Conservation (phyloP, 2,329 filamentous ascomycete species). For the Hysterium pulicare region DNA sequence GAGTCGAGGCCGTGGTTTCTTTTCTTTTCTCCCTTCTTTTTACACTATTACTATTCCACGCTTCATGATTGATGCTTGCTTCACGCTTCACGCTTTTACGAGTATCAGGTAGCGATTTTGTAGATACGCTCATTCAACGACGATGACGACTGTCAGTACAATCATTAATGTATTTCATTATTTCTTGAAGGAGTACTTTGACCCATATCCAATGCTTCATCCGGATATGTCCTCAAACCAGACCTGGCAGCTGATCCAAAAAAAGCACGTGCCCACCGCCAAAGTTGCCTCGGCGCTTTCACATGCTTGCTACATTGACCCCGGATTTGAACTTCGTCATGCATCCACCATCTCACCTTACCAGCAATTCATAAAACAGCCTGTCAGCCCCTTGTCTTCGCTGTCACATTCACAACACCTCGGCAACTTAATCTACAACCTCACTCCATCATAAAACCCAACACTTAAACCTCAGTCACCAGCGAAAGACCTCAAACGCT, state of each 20-base stretch:
- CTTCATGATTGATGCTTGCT: conserved; percentile 1
- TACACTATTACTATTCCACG: conserved; percentile 8
- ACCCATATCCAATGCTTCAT: too few relatives aligned
- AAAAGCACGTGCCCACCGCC: too few relatives aligned
- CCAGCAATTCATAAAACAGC: background rate
- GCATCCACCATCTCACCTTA: background rate
- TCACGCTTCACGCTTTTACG: conserved; percentile 3
- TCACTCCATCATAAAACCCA: too few relatives aligned
- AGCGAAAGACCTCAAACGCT: too few relatives aligned
- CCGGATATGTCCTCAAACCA: too few relatives aligned
- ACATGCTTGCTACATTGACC: background rate
- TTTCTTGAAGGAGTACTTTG: too few relatives aligned
- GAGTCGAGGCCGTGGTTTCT: conserved; percentile 12
- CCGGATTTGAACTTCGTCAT: background rate
- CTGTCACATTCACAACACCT: too few relatives aligned
- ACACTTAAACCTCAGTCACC: too few relatives aligned
- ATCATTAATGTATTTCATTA: background rate
- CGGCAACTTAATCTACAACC: too few relatives aligned
- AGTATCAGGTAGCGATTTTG: conserved; percentile 2
- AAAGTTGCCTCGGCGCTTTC: too few relatives aligned
- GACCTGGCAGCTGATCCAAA: too few relatives aligned
- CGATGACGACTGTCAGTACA: background rate
- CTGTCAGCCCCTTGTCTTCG: background rate
- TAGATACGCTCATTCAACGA: conserved; percentile 2
- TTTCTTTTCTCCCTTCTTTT: conserved; percentile 10